Evolutionary conservation across 2,329 filamentous ascomycete species (phyloP).

Genomic region (Aureobasidium namibiae): DNA sequence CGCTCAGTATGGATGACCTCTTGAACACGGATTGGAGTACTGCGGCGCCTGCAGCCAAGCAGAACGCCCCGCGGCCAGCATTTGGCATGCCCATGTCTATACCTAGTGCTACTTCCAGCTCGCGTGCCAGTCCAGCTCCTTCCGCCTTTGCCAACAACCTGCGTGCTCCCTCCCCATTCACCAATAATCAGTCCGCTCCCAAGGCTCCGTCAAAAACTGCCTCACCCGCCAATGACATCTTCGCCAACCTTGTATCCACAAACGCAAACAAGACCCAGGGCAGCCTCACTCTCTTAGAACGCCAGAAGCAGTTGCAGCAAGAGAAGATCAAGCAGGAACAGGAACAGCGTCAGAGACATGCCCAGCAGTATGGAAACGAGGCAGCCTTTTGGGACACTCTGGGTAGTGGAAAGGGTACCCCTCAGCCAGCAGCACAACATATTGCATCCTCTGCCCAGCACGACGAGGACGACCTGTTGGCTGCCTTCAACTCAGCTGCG

Average conservation of each 20-base stretch:
- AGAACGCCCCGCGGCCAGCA: slow-evolving; percentile 16
- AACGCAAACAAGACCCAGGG: slow-evolving; percentile 52
- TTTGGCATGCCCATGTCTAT: slow-evolving; percentile 20
- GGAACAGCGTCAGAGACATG: slow-evolving; percentile 61
- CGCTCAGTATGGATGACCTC: slow-evolving; percentile 39
- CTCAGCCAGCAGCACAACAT: slow-evolving; percentile 26
- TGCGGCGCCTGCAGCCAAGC: slow-evolving; percentile 4
- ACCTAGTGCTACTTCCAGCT: slow-evolving; percentile 19
- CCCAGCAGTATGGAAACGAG: slow-evolving; percentile 65
- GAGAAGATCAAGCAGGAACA: slow-evolving; percentile 70
- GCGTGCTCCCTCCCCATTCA: slow-evolving; percentile 32
- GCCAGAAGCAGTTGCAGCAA: slow-evolving; percentile 64
- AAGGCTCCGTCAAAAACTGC: slow-evolving; percentile 45
- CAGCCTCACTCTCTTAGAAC: slow-evolving; percentile 60
- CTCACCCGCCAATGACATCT: slow-evolving; percentile 56
- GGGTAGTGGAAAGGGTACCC: slow-evolving; percentile 46
- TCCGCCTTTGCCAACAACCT: slow-evolving; percentile 32
- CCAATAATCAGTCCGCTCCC: slow-evolving; percentile 32
- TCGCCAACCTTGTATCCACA: slow-evolving; percentile 65
- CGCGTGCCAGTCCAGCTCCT: slow-evolving; percentile 32
- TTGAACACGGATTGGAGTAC: slow-evolving; percentile 40
- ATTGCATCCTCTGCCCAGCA: slow-evolving; percentile 8
- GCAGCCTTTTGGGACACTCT: slow-evolving; percentile 69
- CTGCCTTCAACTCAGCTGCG: slow-evolving; percentile 52
- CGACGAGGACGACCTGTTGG: slow-evolving; percentile 51